Percentiles rank a stretch among this genome's conserved stretches.
Conservation (phyloP, 352 stramenopile species). For the Globisporangium sylvaticum region DNA sequence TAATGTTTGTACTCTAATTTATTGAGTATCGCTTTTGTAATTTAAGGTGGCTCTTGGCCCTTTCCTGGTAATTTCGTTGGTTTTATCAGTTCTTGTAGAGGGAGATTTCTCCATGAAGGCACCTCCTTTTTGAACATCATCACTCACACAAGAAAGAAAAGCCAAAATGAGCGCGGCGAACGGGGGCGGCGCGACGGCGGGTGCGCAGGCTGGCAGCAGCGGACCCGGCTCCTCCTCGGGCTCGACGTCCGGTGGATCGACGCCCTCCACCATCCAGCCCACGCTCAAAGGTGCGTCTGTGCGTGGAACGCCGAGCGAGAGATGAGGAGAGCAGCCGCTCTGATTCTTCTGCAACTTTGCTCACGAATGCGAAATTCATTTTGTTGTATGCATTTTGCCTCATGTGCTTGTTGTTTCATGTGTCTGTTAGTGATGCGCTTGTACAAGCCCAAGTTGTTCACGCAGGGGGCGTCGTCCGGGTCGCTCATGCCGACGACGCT, state of each 20-base stretch:
- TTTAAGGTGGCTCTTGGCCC: background rate
- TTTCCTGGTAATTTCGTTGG: background rate
- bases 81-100: constrained; percentile 6
- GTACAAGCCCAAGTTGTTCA: constrained; percentile 87
- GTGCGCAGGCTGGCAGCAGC: constrained; percentile 7
- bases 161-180: constrained; percentile 7
- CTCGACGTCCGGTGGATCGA: background rate
- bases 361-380: background rate
- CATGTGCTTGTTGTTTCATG: background rate
- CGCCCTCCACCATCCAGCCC: constrained; percentile 40
- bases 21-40: background rate
- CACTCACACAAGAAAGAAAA: background rate
- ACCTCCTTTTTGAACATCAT: background rate
- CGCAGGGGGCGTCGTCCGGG: constrained; percentile 40
- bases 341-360: background rate
- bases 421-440: constrained; percentile 78
- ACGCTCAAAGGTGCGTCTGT: constrained; percentile 66
- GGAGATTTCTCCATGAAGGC: background rate
- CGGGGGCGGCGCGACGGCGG: background rate
- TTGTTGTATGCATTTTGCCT: background rate
- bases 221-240: constrained; percentile 16
- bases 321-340: background rate
- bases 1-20: background rate
- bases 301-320: background rate
- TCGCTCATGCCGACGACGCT: constrained; percentile 67